Base-by-base conservation (phyloP, 176 grass and related monocot genomes). In the Ensete glaucum region DNA sequence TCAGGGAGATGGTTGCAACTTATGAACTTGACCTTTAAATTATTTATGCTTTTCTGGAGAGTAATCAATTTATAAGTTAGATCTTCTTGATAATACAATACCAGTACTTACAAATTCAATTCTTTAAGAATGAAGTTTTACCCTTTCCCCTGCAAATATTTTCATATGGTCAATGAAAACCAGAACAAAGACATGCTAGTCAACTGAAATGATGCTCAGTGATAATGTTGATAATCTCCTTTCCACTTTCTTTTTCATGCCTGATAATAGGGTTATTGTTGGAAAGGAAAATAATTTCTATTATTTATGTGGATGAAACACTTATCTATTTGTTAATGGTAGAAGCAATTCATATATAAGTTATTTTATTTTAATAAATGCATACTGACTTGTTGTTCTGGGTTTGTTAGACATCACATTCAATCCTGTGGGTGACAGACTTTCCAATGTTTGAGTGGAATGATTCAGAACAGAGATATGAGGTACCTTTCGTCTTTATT, bases 391-490 rank as follows among this genome's bases (percentile, higher is more conserved):
- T 55, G 21, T 67, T 13, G 69, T 85, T 83, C 22, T 86, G 50
- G 57, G 67, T 85, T 54, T 78, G 43, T 17, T 56, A 98, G 90
- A 84, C 69, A 65, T 82, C 80, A 53, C 88, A 98, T 60, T 93
- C 94, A 78, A 80, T 93, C 85, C 59, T 98, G 52, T 98, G 95
- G 95, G 90, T 98, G 29, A 98, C 84, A 53, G 88, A 93, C 69
- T 98, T 98, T 76, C 94, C 90, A 80, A 89, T 98, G 94, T 98
- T 98, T 62, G 88, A 91, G 83, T 98, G 90, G 94, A 93, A 91
- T 81, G 80, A 82, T 57, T 82, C 80, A 27, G 90, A 98, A 81
- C 86, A 91, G 77, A 88, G 88, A 82, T 93, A 98, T 14, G 90
- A 91, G 90, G 94, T 98, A 72, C 75, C 24, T 25, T 25, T 25